Evolutionary conservation across 129 eudicot species (phyloP).

Genomic region (Rutidosis leptorrhynchoides): DNA sequence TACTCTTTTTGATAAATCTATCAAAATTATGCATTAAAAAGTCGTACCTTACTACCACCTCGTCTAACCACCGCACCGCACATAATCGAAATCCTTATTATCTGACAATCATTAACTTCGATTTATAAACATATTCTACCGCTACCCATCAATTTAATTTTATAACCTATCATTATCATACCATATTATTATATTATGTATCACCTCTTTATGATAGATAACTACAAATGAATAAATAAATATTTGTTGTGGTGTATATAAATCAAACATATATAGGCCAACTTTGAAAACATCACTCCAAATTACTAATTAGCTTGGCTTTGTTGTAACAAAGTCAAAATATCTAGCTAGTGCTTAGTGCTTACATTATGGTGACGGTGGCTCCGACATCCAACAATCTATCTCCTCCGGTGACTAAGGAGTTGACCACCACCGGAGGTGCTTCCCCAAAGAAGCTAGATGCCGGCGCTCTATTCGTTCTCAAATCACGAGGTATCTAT

Average conservation of each 20-base stretch:
- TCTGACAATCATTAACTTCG: too few relatives aligned
- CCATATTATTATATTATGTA: too few relatives aligned
- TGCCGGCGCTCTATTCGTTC: conserved; percentile 74
- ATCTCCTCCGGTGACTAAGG: conserved; percentile 17
- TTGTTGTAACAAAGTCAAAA: conserved; percentile 14
- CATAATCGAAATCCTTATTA: too few relatives aligned
- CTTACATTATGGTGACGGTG: conserved; percentile 30
- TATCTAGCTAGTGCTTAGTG: not conserved
- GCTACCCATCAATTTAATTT: too few relatives aligned
- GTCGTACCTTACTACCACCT: too few relatives aligned
- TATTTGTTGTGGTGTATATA: not conserved
- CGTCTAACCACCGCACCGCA: too few relatives aligned
- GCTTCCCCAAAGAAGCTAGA: conserved; percentile 42
- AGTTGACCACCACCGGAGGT: conserved; percentile 13
- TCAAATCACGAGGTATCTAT: conserved; percentile 65
- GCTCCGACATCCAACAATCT: conserved; percentile 24
- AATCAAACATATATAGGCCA: not conserved
- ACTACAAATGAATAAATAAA: not conserved
- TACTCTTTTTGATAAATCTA: too few relatives aligned
- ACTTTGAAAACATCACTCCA: conserved; percentile 21
- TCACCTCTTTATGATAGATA: too few relatives aligned
- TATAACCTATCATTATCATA: too few relatives aligned
- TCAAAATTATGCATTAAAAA: too few relatives aligned
- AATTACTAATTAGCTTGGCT: conserved; percentile 20
- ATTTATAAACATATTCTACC: too few relatives aligned